Percentiles rank a stretch among this genome's conserved stretches.
These are phyloP conservation scores for Rhodosporidiobolus sp. DNA, from an alignment of 768 basidiomycete species.

Conservation along the genomic window DNA sequence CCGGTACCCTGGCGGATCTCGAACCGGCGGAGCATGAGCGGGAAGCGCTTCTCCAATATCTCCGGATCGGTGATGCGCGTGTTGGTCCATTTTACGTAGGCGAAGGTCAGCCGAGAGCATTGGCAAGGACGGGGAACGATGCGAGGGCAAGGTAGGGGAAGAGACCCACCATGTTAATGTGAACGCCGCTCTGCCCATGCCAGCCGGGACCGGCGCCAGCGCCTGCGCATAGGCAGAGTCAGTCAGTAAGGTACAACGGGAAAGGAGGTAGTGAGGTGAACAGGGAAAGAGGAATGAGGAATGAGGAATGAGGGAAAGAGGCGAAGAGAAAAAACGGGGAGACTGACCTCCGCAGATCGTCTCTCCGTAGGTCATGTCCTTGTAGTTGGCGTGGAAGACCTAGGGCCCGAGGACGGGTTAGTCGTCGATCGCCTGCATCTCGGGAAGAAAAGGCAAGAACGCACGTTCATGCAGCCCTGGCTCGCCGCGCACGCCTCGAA, in stretches of 20 bases:
- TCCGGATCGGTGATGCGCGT: constrained; percentile 93
- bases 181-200: constrained; percentile 90
- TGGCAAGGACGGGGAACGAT: too few species aligned
- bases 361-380: constrained; percentile 50
- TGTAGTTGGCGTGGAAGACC: constrained; percentile 75
- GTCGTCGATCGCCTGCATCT: too few species aligned
- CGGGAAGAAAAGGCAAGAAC: not conserved
- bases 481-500: constrained; percentile 88
- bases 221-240: too few species aligned
- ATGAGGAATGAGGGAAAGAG: too few species aligned
- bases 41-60: constrained; percentile 87
- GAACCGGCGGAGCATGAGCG: constrained; percentile 79
- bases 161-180: constrained; percentile 45
- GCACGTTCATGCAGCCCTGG: constrained; percentile 70
- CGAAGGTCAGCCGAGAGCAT: too few species aligned
- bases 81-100: too few species aligned
- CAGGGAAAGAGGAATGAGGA: too few species aligned
- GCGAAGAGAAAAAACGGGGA: too few species aligned
- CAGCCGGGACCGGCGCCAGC: constrained; percentile 83
- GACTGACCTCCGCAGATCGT: constrained; percentile 92
- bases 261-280: too few species aligned
- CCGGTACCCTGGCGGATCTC: constrained; percentile 35
- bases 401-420: constrained; percentile 46
- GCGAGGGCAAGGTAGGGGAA: constrained; percentile 1
- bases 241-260: too few species aligned